Conservation (phyloP, 2,329 filamentous ascomycete species). For the Annulohypoxylon truncatum region DNA sequence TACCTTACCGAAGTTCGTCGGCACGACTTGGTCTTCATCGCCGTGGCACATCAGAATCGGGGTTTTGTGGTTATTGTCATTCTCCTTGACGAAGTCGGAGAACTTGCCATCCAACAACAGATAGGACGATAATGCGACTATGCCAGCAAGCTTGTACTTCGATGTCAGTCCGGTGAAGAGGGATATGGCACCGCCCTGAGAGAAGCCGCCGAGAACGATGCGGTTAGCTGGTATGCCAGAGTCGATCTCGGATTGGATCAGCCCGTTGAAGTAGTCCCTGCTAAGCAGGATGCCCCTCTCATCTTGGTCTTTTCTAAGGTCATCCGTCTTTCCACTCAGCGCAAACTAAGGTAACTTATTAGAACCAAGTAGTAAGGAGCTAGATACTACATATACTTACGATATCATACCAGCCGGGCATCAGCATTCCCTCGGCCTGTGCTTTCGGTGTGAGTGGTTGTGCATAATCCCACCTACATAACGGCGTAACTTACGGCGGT, state of each 20-base stretch:
- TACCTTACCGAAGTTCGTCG: slow-evolving; percentile 72
- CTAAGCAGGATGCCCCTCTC: slow-evolving; percentile 79
- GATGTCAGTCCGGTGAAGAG: slow-evolving; percentile 82
- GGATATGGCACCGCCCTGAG: slow-evolving; percentile 88
- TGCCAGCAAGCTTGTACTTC: slow-evolving; percentile 80
- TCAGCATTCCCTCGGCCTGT: slow-evolving; percentile 78
- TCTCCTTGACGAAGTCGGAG: slow-evolving; percentile 64
- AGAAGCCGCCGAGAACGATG: slow-evolving; percentile 88
- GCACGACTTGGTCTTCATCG: slow-evolving; percentile 78
- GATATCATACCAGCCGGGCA: slow-evolving; percentile 92
- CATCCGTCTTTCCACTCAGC: slow-evolving; percentile 46
- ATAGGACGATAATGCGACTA: slow-evolving; percentile 87
- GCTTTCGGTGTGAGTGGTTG: slow-evolving; percentile 7
- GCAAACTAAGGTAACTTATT: slow-evolving; percentile 36
- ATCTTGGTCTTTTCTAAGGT: slow-evolving; percentile 58
- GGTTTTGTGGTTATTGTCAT: slow-evolving; percentile 76
- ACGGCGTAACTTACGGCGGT: slow-evolving; percentile 70
- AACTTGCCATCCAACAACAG: slow-evolving; percentile 76
- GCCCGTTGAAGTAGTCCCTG: slow-evolving; percentile 78
- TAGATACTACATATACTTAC: slow-evolving; percentile 55
- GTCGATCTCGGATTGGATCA: slow-evolving; percentile 84
- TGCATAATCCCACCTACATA: not conserved
- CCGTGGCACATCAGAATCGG: slow-evolving; percentile 93
- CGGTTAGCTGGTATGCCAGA: slow-evolving; percentile 83
- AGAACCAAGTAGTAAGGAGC: not conserved